Conservation (phyloP, 176 grass and related monocot genomes). For the Areca catechu region DNA sequence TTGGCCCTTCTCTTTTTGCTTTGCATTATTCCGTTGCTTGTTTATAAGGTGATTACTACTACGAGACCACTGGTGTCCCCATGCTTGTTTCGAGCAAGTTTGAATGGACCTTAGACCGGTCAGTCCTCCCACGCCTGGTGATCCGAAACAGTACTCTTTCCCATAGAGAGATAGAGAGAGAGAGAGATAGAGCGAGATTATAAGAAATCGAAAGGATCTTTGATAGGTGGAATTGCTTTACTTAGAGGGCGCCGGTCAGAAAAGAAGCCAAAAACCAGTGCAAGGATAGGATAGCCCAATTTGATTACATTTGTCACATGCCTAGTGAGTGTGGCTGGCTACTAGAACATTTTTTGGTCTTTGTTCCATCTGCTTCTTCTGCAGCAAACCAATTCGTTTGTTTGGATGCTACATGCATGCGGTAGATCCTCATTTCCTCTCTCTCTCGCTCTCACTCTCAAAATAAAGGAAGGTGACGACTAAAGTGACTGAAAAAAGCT, state of each 20-base stretch:
- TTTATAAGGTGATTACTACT: neutral
- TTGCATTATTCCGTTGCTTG: neutral
- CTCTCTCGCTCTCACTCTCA: neutral
- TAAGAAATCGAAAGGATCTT: conserved; percentile 24
- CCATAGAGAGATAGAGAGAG: neutral
- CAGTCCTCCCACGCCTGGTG: too few relatives aligned
- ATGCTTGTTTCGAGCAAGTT: neutral
- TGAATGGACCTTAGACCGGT: neutral
- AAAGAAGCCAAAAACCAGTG: too few relatives aligned
- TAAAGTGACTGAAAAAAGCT: conserved; percentile 5
- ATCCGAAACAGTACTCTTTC: neutral
- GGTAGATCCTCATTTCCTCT: neutral
- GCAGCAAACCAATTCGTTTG: conserved; percentile 22
- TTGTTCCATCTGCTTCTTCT: conserved; percentile 21
- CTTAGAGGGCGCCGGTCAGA: conserved; percentile 21
- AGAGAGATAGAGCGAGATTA: neutral
- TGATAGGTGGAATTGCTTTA: conserved; percentile 4
- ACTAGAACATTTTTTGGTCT: conserved; percentile 16
- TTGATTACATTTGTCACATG: neutral
- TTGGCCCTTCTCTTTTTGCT: neutral
- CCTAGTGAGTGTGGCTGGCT: neutral
- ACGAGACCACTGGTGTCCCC: neutral
- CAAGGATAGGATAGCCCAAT: too few relatives aligned
- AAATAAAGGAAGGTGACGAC: too few relatives aligned
- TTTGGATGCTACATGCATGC: conserved; percentile 14